Conservation (phyloP, 2,329 filamentous ascomycete species). For the Pseudogymnoascus verrucosus region DNA sequence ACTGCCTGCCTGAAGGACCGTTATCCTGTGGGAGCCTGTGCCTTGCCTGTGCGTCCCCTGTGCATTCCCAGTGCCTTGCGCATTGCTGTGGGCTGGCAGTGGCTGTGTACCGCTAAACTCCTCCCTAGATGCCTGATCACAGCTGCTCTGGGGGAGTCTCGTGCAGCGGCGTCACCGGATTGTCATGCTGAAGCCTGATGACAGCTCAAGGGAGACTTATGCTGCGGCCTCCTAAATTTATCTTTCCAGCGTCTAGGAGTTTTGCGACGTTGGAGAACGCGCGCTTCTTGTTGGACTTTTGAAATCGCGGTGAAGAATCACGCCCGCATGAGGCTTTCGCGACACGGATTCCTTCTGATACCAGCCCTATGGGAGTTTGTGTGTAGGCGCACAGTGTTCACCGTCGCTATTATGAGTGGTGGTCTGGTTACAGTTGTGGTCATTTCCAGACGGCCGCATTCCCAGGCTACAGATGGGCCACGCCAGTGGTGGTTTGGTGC, state of each 20-base stretch:
- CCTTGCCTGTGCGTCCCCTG: background rate
- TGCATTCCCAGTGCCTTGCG: background rate
- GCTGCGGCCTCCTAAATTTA: conserved; percentile 5
- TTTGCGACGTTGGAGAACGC: background rate
- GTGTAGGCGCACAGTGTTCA: background rate
- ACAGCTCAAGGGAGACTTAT: background rate
- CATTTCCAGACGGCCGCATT: background rate
- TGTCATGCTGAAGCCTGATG: no score
- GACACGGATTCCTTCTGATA: background rate
- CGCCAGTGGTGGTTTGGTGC: background rate
- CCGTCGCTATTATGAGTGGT: background rate
- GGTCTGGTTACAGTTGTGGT: background rate
- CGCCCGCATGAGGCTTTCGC: background rate
- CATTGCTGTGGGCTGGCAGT: background rate
- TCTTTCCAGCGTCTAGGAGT: background rate
- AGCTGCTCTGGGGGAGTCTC: background rate
- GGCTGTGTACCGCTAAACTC: conserved; percentile 1
- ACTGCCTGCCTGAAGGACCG: background rate
- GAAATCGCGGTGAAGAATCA: background rate
- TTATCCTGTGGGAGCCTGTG: background rate
- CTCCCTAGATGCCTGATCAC: conserved; percentile 1
- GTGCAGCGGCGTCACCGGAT: no score
- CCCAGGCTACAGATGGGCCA: background rate
- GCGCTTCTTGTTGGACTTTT: conserved; percentile 1
- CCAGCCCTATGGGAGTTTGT: conserved; percentile 2